Evolutionary conservation across 768 basidiomycete genomes (phyloP).

Genomic region (Pisolithus orientalis): DNA sequence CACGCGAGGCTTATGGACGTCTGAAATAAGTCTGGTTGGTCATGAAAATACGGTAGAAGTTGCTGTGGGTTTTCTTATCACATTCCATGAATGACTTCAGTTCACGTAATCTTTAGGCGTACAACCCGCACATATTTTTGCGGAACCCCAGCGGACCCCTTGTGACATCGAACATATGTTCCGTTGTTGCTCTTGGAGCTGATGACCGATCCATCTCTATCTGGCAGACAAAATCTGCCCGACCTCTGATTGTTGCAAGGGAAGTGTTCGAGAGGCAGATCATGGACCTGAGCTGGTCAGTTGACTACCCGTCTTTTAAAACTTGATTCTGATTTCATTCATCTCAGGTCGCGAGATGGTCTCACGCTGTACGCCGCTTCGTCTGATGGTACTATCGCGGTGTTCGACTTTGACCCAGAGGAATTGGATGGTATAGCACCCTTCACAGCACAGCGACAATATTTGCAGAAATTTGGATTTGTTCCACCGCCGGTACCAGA

Average conservation of each 20-base stretch:
- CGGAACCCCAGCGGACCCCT: conserved; percentile 63
- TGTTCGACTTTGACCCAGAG: conserved; percentile 74
- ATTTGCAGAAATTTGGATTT: conserved; percentile 79
- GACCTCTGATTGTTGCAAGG: conserved; percentile 87
- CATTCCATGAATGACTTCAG: conserved; percentile 1
- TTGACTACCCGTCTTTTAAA: not conserved
- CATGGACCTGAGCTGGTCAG: conserved; percentile 92
- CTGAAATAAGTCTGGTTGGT: conserved; percentile 90
- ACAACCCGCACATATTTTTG: conserved; percentile 93
- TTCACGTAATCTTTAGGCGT: conserved; percentile 46
- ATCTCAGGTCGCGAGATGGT: conserved; percentile 83
- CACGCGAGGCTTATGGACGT: conserved; percentile 80
- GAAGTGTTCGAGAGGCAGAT: conserved; percentile 94
- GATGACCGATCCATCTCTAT: conserved; percentile 92
- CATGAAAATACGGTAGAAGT: conserved; percentile 98
- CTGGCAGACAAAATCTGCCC: conserved; percentile 91
- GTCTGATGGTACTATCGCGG: conserved; percentile 91
- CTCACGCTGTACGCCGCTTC: conserved; percentile 90
- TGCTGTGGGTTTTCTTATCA: conserved; percentile 49
- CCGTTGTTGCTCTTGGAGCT: conserved; percentile 88
- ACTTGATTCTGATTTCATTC: not conserved
- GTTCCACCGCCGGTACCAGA: conserved; percentile 58
- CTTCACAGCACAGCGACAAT: conserved; percentile 66
- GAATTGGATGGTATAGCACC: conserved; percentile 81
- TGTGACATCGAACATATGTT: conserved; percentile 78